Evolutionary conservation across 2,329 filamentous ascomycete species (phyloP), one percentile per base, ranked within the genome.

Genomic region (Phaeomoniella chlamydospora): DNA sequence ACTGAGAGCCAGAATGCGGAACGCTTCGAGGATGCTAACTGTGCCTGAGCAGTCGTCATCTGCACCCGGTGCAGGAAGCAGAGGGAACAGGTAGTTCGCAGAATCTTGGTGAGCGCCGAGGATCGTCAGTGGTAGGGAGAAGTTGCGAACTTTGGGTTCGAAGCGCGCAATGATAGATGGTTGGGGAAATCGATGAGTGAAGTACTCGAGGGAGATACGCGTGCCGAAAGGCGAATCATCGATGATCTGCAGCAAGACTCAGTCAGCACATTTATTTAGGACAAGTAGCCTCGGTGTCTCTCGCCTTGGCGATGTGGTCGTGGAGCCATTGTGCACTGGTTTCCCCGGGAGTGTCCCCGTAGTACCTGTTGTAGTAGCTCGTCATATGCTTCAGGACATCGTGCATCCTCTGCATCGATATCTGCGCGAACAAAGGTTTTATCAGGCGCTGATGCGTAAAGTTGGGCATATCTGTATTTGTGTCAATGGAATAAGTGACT

Each of bases 51-150:
- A 87, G 53, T 94, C 88, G 48, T 96, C 88, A 47, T 96, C 90
- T n/a, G 88, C 87, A 33, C 88, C 88, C 0, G 88, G 88, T 0
- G 88, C 87, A 11, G 81, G 73, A 19, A 94, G 69, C 22, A 93
- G 65, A 1, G 87, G 88, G 10, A 94, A 60, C 62, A 85, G 92
- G 32, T 94, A 68, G 59, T 96, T 96, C 61, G 94, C 92, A 49
- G 83, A 92, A 57, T 96, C 88, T 56, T 93, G 87, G 57, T 94
- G 87, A 1, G 87, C 86, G 36, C 88, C 87, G 45, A 94, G 79
- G 15, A 94, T 26, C 22, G 22, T 26, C 22, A 26, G 22, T 6
- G 22, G 22, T 26, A 26, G 22, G n/a, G 22, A 26, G 22, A 26
- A 26, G 22, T 26, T 26, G 22, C 22, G 22, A 26, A 26, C 22